These are phyloP conservation scores for Carex pumila DNA, from an alignment of 176 grass and related monocot genomes.

Conservation along the genomic window DNA sequence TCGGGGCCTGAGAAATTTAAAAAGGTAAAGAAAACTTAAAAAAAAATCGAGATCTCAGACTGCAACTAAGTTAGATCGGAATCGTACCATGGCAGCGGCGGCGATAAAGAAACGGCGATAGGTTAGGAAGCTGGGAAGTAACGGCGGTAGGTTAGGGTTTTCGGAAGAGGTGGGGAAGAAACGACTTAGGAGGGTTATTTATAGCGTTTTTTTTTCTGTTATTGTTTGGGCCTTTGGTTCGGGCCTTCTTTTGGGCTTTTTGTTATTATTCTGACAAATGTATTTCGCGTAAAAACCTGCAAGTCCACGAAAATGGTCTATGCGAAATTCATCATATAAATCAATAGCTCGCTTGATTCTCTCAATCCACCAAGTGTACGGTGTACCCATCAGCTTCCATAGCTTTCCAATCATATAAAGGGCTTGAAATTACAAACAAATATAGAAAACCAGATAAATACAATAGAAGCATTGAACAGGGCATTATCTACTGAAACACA, in stretches of 20 bases:
- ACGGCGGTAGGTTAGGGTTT: constrained; percentile 4
- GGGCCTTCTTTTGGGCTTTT: too few relatives aligned
- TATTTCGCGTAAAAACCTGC: constrained; percentile 37
- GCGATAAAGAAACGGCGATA: too few relatives aligned
- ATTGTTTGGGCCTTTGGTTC: too few relatives aligned
- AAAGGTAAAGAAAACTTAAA: neutral
- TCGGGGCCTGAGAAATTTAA: constrained; percentile 52
- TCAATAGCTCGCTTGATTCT: constrained; percentile 95
- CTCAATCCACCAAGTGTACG: constrained; percentile 83
- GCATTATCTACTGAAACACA: neutral
- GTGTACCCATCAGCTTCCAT: constrained; percentile 78
- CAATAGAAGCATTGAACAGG: neutral
- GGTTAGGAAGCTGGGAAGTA: too few relatives aligned
- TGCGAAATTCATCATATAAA: constrained; percentile 95
- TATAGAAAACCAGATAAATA: constrained; percentile 12
- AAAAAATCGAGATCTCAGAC: neutral
- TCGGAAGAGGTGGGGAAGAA: neutral
- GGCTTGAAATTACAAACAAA: constrained; percentile 34
- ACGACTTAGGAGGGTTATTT: too few relatives aligned
- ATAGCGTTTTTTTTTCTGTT: too few relatives aligned
- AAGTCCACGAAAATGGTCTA: constrained; percentile 95
- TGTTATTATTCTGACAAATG: too few relatives aligned
- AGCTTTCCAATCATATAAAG: constrained; percentile 84
- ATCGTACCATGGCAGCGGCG: constrained; percentile 10
- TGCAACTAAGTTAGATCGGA: neutral